Percentiles rank a stretch among this genome's conserved stretches.
Conservation (phyloP, 345 rosid genomes). For the Gossypioides kirkii region DNA sequence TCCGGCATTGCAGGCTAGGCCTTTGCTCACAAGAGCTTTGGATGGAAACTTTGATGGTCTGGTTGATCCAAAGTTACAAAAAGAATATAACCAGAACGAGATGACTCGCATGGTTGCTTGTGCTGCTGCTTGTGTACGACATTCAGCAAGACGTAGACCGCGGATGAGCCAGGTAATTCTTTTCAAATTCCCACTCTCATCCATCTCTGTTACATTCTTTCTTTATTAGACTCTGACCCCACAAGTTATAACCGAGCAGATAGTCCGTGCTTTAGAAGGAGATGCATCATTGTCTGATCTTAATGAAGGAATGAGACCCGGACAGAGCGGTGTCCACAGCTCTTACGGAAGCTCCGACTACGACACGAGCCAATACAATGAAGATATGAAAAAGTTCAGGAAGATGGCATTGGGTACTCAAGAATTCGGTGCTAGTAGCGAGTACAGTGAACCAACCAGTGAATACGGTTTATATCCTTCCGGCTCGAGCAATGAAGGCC, state of each 20-base stretch:
- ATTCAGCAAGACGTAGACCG: slow-evolving; percentile 85
- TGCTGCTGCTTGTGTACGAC: slow-evolving; percentile 86
- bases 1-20: slow-evolving; percentile 56
- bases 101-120: slow-evolving; percentile 85
- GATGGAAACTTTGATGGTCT: slow-evolving; percentile 57
- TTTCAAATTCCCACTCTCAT: background rate
- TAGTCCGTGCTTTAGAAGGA: slow-evolving; percentile 82
- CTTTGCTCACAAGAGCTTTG: slow-evolving; percentile 56
- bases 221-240: background rate
- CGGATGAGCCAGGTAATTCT: slow-evolving; percentile 74
- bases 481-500: slow-evolving; percentile 71
- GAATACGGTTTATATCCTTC: slow-evolving; percentile 76
- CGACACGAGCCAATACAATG: slow-evolving; percentile 64
- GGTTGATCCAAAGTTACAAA: slow-evolving; percentile 56
- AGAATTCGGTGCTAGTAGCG: slow-evolving; percentile 66
- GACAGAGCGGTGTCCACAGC: slow-evolving; percentile 46
- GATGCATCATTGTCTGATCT: slow-evolving; percentile 64
- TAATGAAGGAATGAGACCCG: slow-evolving; percentile 64
- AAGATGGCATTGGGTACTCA: slow-evolving; percentile 62
- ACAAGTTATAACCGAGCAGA: slow-evolving; percentile 35
- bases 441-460: slow-evolving; percentile 59
- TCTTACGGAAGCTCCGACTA: slow-evolving; percentile 75
- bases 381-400: slow-evolving; percentile 72
- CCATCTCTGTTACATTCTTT: background rate
- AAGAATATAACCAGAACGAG: slow-evolving; percentile 55